Base-by-base conservation (phyloP, 2,329 filamentous ascomycete species). In the Monilinia vaccinii-corymbosi region DNA sequence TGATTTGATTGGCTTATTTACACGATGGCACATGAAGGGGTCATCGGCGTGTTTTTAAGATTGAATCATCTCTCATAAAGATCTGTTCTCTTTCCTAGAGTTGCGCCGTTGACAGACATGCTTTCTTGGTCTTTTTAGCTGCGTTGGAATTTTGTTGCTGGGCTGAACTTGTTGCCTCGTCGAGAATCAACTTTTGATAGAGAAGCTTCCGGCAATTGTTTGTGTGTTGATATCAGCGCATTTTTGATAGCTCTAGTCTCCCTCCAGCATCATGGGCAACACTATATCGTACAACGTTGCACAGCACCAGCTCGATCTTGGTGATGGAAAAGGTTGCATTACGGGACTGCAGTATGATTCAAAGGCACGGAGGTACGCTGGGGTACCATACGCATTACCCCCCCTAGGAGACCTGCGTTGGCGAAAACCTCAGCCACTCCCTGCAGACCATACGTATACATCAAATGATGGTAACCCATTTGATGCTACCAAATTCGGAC, bases 401-500 rank as follows among this genome's bases (percentile, higher is more conserved):
- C 68, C 68, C 3, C 62, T 61, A 1, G 68, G 68, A 5, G 46
- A 62, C n/a, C 56, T 61, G 34, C 56, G 68, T 42, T 70, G 67
- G 65, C 58, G 61, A 23, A 68, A 68, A 49, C 67, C 73, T 2
- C 69, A 69, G 28, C 68, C 58, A 69, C 68, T 68, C 53, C 72
- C 63, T 65, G 67, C 56, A 3, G 50, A 63, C 5, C 71, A 71
- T 50, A 65, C 63, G 3, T 75, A 73, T 56, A 67, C 67, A 52
- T 64, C 64, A n/a, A 53, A 56, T 0, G 50, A 64, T 14, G 68
- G 65, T 0, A 50, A 61, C 5, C 70, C 73, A 3, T 76, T 70
- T 31, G 73, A 78, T 61, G 74, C 72, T 16, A 75, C 73, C 0
- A 60, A 62, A 5, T 77, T 74, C 61, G 69, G 70, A 1, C 64